Evolutionary conservation across 257 asterid genomes (phyloP), one percentile per base, ranked within the genome.

Genomic region (Gardenia jasminoides): DNA sequence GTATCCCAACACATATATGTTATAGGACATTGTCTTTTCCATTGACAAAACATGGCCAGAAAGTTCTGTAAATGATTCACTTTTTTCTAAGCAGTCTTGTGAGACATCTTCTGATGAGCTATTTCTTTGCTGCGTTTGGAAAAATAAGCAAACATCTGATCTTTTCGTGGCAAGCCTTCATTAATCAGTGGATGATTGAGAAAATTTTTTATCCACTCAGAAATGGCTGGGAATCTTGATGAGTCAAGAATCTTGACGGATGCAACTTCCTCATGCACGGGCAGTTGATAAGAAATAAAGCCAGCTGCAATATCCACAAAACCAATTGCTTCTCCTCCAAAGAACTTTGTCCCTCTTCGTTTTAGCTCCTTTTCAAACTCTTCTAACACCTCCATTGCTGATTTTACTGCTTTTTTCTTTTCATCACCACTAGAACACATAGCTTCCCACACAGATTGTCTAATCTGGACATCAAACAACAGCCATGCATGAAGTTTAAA

Each of bases 201-300:
- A 31, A 80, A 80, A 12, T 67, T 28, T 19, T 68, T 43, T 41
- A 52, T 54, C 83, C 83, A 74, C 1, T 56, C 28, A 26, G 12
- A 16, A 41, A 36, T 75, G 31, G 74, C 48, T 28, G 79, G 79
- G 41, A 80, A 54, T 61, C 59, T 80, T 30, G 76, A 54, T 12
- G 84, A 77, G 31, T 87, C 86, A 26, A 87, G 64, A 59, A 89
- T 76, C 67, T 82, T 83, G 11, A 85, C 20, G 0, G 77, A 74
- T 2, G 73, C 86, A 44, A 75, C 65, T 78, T 87, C 86, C 43
- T 88, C 92, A 70, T 74, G n/a, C n/a, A n/a, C n/a, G n/a, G n/a
- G n/a, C n/a, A n/a, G n/a, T n/a, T n/a, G n/a, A n/a, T n/a, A n/a
- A n/a, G n/a, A n/a, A n/a, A n/a, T n/a, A n/a, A n/a, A n/a, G n/a